A percentile compares a stretch with the other conserved stretches of the same genome.
Evolutionary conservation across 2,329 filamentous ascomycete species (phyloP).

Genomic region (Leptodontidium sp.): DNA sequence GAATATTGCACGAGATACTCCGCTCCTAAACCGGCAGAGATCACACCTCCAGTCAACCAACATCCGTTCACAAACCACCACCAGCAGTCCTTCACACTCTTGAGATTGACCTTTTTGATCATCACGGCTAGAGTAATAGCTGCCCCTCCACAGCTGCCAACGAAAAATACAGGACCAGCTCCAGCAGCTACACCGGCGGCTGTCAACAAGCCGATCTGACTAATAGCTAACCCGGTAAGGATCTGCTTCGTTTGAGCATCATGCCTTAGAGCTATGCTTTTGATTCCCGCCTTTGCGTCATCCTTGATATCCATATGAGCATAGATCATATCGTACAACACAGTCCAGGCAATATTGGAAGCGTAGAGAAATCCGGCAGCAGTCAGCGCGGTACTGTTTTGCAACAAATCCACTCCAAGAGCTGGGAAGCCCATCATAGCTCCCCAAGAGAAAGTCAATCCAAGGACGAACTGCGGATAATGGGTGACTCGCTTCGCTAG

Average conservation of each 20-base stretch:
- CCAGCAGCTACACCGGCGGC: constrained; percentile 73
- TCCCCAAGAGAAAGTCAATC: constrained; percentile 88
- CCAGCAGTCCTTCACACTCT: constrained; percentile 73
- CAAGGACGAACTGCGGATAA: constrained; percentile 85
- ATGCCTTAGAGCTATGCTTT: constrained; percentile 84
- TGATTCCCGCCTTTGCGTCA: constrained; percentile 86
- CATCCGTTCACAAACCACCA: constrained; percentile 80
- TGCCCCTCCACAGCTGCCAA: constrained; percentile 72
- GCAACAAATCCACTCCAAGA: constrained; percentile 77
- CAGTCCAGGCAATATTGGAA: constrained; percentile 85
- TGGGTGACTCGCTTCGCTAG: constrained; percentile 87
- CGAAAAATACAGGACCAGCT: constrained; percentile 73
- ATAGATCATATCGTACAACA: constrained; percentile 93
- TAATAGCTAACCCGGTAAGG: constrained; percentile 71
- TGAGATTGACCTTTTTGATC: constrained; percentile 73
- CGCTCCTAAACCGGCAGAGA: constrained; percentile 64
- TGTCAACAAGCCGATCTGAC: constrained; percentile 74
- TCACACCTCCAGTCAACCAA: constrained; percentile 71
- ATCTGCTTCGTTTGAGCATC: constrained; percentile 80
- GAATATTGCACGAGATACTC: constrained; percentile 66
- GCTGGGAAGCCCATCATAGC: constrained; percentile 89
- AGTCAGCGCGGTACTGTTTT: constrained; percentile 66
- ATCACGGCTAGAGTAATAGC: constrained; percentile 67
- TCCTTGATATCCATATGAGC: constrained; percentile 92
- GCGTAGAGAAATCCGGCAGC: constrained; percentile 76